These are phyloP conservation scores for Phytophthora parvispora DNA, from an alignment of 352 stramenopile genomes.

Conservation along the genomic window DNA sequence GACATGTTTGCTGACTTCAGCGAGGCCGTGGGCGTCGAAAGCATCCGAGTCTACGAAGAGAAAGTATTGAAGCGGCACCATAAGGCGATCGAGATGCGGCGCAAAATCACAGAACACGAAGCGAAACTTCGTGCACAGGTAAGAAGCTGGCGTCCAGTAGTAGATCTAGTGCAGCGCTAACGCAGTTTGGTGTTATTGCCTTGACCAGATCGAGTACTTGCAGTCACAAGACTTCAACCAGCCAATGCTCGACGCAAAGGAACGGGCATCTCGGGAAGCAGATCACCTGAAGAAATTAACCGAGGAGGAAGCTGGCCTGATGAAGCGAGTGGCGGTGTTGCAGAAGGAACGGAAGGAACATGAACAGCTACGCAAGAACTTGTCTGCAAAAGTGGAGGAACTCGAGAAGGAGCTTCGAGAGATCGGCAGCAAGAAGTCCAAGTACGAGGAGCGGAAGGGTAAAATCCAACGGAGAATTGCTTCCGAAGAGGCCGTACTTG, in stretches of 20 bases:
- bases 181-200: conserved; percentile 3
- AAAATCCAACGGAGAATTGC: conserved; percentile 89
- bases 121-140: conserved; percentile 88
- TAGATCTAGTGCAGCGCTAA: conserved; percentile 5
- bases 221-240: conserved; percentile 73
- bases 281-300: conserved; percentile 63
- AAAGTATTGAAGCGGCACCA: conserved; percentile 91
- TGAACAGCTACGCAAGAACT: conserved; percentile 39
- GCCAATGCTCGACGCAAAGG: conserved; percentile 55
- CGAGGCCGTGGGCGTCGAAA: conserved; percentile 76
- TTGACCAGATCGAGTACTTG: conserved; percentile 67
- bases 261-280: conserved; percentile 55
- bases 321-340: conserved; percentile 65
- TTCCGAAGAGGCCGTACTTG: conserved; percentile 91
- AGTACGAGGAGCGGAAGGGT: conserved; percentile 71
- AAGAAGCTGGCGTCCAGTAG: neutral
- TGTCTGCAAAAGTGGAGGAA: conserved; percentile 54
- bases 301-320: conserved; percentile 57
- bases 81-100: conserved; percentile 72
- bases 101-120: conserved; percentile 83
- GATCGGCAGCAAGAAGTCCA: conserved; percentile 69
- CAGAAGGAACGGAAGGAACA: conserved; percentile 82
- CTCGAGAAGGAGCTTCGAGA: conserved; percentile 73
- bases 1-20: conserved; percentile 91
- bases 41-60: conserved; percentile 94